Percentiles rank a stretch among this genome's conserved stretches.
Evolutionary conservation across 345 rosid genomes (phyloP).

Genomic region (Noccaea bulbosa): DNA sequence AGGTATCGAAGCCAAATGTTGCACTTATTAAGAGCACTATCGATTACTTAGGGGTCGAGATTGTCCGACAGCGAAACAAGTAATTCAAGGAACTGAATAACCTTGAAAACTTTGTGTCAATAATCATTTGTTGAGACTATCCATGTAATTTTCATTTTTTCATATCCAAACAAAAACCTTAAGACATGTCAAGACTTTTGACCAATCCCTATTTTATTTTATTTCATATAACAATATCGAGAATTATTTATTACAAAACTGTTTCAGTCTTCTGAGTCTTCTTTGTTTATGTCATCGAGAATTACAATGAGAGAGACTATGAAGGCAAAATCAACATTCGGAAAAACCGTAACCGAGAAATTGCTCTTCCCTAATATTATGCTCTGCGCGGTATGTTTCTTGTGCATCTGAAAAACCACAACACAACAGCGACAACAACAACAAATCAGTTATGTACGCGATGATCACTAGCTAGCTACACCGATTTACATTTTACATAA

Average conservation of each 20-base stretch:
- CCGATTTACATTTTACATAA: not conserved
- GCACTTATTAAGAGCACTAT: slow-evolving; percentile 67
- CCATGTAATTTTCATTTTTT: not conserved
- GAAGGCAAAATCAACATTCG: slow-evolving; percentile 44
- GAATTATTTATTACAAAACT: not conserved
- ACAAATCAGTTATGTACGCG: not conserved
- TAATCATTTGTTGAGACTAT: slow-evolving; percentile 1
- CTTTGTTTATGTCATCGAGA: slow-evolving; percentile 46
- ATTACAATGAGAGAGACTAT: slow-evolving; percentile 45
- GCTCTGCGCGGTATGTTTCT: slow-evolving; percentile 44
- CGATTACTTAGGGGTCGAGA: slow-evolving; percentile 89
- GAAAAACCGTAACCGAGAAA: slow-evolving; percentile 41
- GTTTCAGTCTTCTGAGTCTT: slow-evolving; percentile 35
- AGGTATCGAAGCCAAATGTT: slow-evolving; percentile 83
- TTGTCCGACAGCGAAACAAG: slow-evolving; percentile 48
- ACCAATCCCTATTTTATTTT: not conserved
- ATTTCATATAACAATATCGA: not conserved
- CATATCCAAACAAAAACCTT: slow-evolving; percentile 4
- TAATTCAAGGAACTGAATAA: slow-evolving; percentile 12
- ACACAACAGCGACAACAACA: slow-evolving; percentile 9
- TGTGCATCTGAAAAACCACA: slow-evolving; percentile 40
- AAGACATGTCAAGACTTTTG: not conserved
- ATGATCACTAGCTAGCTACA: not conserved
- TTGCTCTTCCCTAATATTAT: slow-evolving; percentile 42
- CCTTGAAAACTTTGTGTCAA: not conserved